Base-by-base conservation (phyloP, 192 early-diverging fungal species). In the Phycomyces nitens region DNA sequence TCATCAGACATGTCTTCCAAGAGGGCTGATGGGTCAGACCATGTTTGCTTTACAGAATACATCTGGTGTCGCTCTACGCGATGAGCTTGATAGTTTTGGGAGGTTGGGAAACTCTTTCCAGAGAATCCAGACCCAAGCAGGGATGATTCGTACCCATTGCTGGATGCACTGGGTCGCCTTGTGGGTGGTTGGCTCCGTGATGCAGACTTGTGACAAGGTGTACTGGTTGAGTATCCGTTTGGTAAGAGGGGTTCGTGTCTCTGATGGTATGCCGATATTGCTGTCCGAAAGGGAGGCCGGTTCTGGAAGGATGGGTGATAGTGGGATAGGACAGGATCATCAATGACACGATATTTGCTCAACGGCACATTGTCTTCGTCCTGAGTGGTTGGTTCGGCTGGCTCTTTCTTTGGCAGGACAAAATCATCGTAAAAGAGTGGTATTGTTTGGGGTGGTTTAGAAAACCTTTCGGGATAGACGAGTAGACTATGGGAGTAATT, bases 1-100 rank as follows among this genome's bases (percentile, higher is more conserved):
- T 65, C 63, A 18, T 65, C 53, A 29, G 54, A 65, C 16, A 21
- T 49, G 26, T 54, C 24, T 24, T 65, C 63, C 26, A 56, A 12
- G 22, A 65, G 53, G 5, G 44, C 24, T 21, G 54, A 47, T 23
- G 54, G 27, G 44, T 47, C 44, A 2, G 15, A n/a, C 44, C 44
- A 47, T 2, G 12, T 3, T 14, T 47, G 12, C 44, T 47, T 47
- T 14, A 11, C 12, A 11, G 44, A 3, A 18, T 47, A 47, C 44
- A 47, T 47, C 3, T 3, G 44, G 18, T 47, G 44, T 3, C 44
- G 44, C 44, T 47, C 44, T 47, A 18, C 18, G 12, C 44, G 44
- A 18, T 18, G 15, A 14, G 18, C 4, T 11, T 47, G 44, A 11
- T 47, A 47, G 18, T 14, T 47, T 7, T 34, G 29, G 11, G 44